Evolutionary conservation across 257 asterid genomes (phyloP), one percentile per base, ranked within the genome.

Genomic region (Echium plantagineum): DNA sequence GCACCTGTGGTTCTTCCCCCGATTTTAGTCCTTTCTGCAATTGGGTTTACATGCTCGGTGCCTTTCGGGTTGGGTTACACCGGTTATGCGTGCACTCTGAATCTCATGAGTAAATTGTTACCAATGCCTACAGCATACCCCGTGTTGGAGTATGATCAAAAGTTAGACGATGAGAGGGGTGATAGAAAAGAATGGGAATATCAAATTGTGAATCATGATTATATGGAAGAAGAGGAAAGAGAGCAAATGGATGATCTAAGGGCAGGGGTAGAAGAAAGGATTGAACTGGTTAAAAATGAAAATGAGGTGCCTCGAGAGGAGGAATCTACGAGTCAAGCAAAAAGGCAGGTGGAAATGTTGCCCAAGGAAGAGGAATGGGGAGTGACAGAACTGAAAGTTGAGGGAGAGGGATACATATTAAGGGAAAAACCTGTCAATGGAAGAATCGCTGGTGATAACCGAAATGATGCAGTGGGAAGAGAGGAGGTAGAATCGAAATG

Each of bases 1-100:
- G 78, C 77, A 22, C 96, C 98, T 0, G 18, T 87, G 16, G 61
- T 90, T 61, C 76, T 87, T 58, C 98, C 98, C 42, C 86, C 93
- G 0, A 67, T 90, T 31, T 47, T 83, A 3, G 81, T 79, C 26
- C 66, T 80, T 15, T 80, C 94, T 21, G 83, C 84, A 0, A 69
- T 90, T 30, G 95, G 94, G 1, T 65, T 85, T 0, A 85, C 81
- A 0, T 58, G 61, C 21, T 78, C 87, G 22, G 63, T 90, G 15
- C 96, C 96, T 0, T 78, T 69, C 60, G 98, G 90, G 12, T 63
- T 85, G 64, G 70, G 74, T 3, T 74, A 69, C 5, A 91, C 83
- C n/a, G 68, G 89, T 71, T 87, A 85, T 73, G 74, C 85, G 9
- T 76, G 80, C 73, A 77, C 86, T 8, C 77, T 83, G 72, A 82